Evolutionary conservation across 1,284 basidiomycete genomes (phyloP), one percentile per base, ranked within the genome.

Genomic region (Chiua sp.): DNA sequence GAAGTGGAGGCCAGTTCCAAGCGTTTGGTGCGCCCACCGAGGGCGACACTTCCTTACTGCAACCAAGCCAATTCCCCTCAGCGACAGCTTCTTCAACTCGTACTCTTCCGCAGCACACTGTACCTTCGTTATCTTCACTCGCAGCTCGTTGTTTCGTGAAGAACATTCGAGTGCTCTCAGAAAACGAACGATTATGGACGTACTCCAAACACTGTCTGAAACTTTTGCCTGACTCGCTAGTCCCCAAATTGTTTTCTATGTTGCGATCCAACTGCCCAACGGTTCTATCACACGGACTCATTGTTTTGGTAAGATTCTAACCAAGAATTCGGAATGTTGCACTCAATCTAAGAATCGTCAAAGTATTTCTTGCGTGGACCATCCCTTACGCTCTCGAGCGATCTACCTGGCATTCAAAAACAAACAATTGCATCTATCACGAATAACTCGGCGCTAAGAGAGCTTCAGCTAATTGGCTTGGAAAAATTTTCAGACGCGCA

Each of bases 361-460:
- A 63, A 90, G 87, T 80, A 85, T 67, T 86, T 91, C 64, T 64
- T 90, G 42, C 81, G 85, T n/a, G 87, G 88, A 0, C 66, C 73
- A 16, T 75, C 80, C 3, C 71, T 90, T 42, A 66, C 74, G 4
- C 76, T 90, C n/a, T 78, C 79, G 18, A 77, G 75, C 47, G 79
- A 80, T 26, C 65, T 89, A 20, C 80, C 86, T 11, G 85, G 83
- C 15, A 82, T 88, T 7, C 79, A 76, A 39, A 78, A 75, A 57
- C 69, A 73, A 54, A 88, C 86, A 0, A 74, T 91, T n/a, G 49
- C 69, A 3, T 80, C 80, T 16, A 75, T 88, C 44, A 65, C 72
- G 18, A 64, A 80, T 12, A 78, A 78, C 23, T 56, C 71, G 0
- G 66, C 65, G 1, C 73, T 90, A n/a, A 78, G 73, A 35, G 78